Evolutionary conservation across 1,284 basidiomycete species (phyloP).

Genomic region (Xerocomus amazonicus): DNA sequence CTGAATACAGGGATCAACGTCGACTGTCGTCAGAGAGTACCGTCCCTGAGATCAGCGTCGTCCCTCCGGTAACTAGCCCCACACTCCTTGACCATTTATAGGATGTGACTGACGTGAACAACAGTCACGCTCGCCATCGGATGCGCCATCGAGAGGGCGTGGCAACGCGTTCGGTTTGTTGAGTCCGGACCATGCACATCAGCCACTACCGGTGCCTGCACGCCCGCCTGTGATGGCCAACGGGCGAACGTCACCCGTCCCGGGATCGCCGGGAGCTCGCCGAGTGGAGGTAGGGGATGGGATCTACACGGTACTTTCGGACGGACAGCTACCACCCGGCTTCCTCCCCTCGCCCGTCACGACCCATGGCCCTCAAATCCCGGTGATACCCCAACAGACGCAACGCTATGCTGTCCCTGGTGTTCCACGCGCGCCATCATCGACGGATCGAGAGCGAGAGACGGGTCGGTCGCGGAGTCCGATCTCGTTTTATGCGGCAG

Average conservation of each 20-base stretch:
- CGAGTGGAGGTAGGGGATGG: conserved; percentile 12
- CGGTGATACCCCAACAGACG: conserved; percentile 25
- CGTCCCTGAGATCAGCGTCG: conserved; percentile 33
- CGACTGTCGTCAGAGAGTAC: conserved; percentile 34
- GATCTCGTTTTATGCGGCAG: conserved; percentile 26
- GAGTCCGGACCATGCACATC: conserved; percentile 33
- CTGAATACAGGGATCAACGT: conserved; percentile 20
- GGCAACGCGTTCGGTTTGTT: conserved; percentile 15
- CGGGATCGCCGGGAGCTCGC: conserved; percentile 13
- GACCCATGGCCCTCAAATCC: conserved; percentile 7
- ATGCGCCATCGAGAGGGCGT: conserved; percentile 33
- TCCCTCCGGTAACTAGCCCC: conserved; percentile 27
- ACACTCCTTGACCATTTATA: conserved; percentile 7
- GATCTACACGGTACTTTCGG: conserved; percentile 10
- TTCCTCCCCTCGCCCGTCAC: conserved; percentile 12
- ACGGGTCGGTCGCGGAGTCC: conserved; percentile 20
- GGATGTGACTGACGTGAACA: conserved; percentile 15
- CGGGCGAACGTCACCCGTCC: conserved; percentile 12
- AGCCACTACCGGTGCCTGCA: conserved; percentile 24
- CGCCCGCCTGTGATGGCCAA: conserved; percentile 5
- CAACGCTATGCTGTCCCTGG: conserved; percentile 8
- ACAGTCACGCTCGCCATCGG: conserved; percentile 32
- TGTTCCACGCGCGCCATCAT: conserved; percentile 8
- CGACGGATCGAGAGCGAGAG: conserved; percentile 26
- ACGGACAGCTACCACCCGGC: conserved; percentile 13